Percentiles rank a stretch among this genome's conserved stretches.
These are phyloP conservation scores for Iris macrosiphon DNA, from an alignment of 106 monocot genomes.

Conservation along the genomic window DNA sequence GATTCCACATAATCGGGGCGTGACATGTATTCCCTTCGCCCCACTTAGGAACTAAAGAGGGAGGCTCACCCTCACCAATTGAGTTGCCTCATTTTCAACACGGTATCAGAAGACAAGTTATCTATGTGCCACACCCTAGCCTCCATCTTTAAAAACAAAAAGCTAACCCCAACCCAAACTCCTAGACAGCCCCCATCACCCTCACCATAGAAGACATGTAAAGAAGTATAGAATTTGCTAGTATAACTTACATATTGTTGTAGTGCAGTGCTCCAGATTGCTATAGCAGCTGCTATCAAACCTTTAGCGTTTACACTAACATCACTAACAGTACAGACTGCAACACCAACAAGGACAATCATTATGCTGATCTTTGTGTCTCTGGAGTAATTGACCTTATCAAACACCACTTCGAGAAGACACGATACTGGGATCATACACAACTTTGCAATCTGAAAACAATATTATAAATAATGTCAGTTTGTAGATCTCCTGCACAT, in stretches of 20 bases:
- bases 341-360: conserved; percentile 59
- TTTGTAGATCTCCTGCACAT: neutral
- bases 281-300: conserved; percentile 45
- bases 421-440: conserved; percentile 79
- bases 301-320: conserved; percentile 64
- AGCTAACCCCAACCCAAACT: no score
- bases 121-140: no score
- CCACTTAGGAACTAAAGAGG: no score
- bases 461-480: neutral
- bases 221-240: no score
- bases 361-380: conserved; percentile 72
- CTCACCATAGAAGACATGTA: no score
- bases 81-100: no score
- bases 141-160: no score
- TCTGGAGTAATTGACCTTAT: conserved; percentile 63
- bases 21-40: no score
- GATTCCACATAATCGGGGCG: no score
- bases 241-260: conserved; percentile 64
- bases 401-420: conserved; percentile 62
- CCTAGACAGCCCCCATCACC: no score
- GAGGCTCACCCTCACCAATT: no score
- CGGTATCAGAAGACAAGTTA: no score
- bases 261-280: conserved; percentile 69
- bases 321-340: conserved; percentile 64
- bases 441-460: conserved; percentile 63